Conservation (phyloP, 345 rosid species). For the Gossypium turneri region DNA sequence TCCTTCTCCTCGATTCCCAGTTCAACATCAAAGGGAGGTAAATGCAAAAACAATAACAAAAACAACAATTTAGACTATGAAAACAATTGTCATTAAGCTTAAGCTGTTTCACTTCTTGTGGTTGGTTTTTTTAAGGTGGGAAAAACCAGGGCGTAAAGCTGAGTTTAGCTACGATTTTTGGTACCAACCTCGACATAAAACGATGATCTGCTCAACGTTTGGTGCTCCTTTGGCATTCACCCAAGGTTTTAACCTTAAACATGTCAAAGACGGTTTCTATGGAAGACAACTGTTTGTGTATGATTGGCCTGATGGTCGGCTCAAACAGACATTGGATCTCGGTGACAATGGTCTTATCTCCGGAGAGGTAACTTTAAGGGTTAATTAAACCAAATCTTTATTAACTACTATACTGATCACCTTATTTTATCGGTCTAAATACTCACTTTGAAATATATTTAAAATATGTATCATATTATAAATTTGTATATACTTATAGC, state of each 20-base stretch:
- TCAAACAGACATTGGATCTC: constrained; percentile 82
- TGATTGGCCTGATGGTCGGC: constrained; percentile 85
- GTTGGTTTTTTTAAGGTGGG: constrained; percentile 55
- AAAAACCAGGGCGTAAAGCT: constrained; percentile 76
- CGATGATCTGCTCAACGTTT: constrained; percentile 91
- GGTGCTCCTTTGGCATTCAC: constrained; percentile 87
- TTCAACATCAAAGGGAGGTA: constrained; percentile 86
- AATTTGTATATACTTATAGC: no score
- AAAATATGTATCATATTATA: no score
- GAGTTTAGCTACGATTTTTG: constrained; percentile 82
- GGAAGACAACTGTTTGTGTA: constrained; percentile 80
- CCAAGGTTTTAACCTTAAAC: constrained; percentile 71
- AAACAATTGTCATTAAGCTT: not conserved
- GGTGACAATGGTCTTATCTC: constrained; percentile 79
- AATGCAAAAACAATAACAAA: not conserved
- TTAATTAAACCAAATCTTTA: no score
- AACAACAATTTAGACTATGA: not conserved
- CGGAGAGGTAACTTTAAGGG: not conserved
- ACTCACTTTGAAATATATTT: no score
- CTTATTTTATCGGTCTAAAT: no score
- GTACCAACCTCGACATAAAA: constrained; percentile 96
- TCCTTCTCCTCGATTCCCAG: constrained; percentile 83
- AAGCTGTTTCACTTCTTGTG: not conserved
- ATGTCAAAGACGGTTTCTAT: constrained; percentile 75
- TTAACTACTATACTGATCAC: no score